These are phyloP conservation scores for Calocera viscosa DNA, from an alignment of 768 basidiomycete species.

Conservation along the genomic window DNA sequence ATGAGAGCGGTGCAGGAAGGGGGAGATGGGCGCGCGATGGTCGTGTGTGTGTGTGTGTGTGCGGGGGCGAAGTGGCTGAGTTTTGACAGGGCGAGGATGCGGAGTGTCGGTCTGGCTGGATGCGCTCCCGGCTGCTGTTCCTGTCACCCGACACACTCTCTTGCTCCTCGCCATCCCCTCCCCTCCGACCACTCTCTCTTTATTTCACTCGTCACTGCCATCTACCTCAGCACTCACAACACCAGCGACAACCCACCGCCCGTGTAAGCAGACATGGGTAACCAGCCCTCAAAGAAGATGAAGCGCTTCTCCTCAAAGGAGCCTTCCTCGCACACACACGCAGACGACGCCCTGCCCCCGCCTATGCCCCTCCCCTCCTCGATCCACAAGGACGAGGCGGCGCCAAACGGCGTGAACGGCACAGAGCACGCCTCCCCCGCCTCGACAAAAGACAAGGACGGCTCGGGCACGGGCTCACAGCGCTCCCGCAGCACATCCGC, in stretches of 20 bases:
- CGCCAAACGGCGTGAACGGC: not conserved
- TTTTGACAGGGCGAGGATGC: not conserved
- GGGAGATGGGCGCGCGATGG: no score
- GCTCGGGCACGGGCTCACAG: not conserved
- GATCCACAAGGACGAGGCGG: not conserved
- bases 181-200: not conserved
- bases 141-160: not conserved
- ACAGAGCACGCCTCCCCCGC: not conserved
- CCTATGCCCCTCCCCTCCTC: not conserved
- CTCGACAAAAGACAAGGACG: not conserved
- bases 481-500: not conserved
- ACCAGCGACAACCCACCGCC: not conserved
- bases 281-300: constrained; percentile 8
- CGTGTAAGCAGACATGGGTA: not conserved
- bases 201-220: not conserved
- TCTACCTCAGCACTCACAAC: not conserved
- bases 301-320: constrained; percentile 6
- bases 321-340: constrained; percentile 3
- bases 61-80: not conserved
- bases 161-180: not conserved
- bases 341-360: not conserved
- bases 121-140: not conserved
- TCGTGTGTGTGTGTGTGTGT: not conserved
- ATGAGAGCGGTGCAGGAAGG: no score
- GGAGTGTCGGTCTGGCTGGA: not conserved